Evolutionary conservation across 2,329 filamentous ascomycete genomes (phyloP), one percentile per base, ranked within the genome.

Genomic region (Verticillium zaregamsianum): DNA sequence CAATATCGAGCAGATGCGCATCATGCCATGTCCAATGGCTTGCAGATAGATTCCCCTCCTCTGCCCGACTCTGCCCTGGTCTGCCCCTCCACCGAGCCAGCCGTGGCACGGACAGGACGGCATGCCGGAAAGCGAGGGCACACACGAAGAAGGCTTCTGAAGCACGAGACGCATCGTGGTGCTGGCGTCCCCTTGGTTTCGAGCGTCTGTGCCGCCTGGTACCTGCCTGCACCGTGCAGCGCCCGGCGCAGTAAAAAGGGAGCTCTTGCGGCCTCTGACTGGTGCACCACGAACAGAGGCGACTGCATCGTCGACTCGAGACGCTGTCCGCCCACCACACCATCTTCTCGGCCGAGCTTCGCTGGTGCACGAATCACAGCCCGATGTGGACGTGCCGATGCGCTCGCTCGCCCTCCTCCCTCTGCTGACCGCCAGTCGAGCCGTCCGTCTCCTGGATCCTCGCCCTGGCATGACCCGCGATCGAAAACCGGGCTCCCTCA

Each of bases 361-460:
- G 45, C 55, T 60, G 59, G 45, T 52, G 58, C 58, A 61, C 64
- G 61, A 66, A 66, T 66, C 63, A 63, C 57, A 60, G 63, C 58
- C 52, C 56, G 54, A n/a, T 37, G 25, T 59, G 49, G 59, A 54
- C 39, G 49, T 57, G 57, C 11, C 31, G 49, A 52, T 57, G 33
- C 55, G 55, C 57, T 45, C 57, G 35, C 35, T 52, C 39, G 58
- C 61, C 39, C 33, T 59, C 49, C 37, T 45, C 56, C 57, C 11
- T 55, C 57, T 55, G 62, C 45, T 59, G 58, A 59, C 58, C 58
- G 58, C 45, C 45, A 52, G 45, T 57, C 20, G 28, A 33, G 55
- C 7, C n/a, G n/a, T 11, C 7, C 15, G 20, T 52, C 45, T 52
- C 45, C 20, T 52, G 45, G 45, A 14, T 52, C 45, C 12, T 25